phyloP scores from a whole-genome alignment of 306 rosid species.

The Trifolium pratense region DNA sequence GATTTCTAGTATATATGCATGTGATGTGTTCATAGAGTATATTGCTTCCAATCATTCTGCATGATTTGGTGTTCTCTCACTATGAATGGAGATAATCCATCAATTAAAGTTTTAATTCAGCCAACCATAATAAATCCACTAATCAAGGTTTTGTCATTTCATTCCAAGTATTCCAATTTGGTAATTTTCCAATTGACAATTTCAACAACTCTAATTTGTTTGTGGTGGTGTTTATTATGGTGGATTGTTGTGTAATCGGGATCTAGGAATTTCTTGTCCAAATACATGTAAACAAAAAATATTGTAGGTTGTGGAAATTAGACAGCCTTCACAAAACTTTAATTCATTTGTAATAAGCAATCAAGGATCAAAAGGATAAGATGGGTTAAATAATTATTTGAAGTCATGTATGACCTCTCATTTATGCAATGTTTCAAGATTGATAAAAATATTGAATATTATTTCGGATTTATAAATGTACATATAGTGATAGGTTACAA shows the following conservation, averaged over 20 bases:
- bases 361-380: background rate
- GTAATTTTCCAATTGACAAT: background rate
- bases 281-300: background rate
- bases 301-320: slow-evolving; percentile 8
- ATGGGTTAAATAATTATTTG: background rate
- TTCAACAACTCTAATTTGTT: slow-evolving; percentile 4
- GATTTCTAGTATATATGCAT: slow-evolving; percentile 24
- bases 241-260: background rate
- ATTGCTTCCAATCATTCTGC: slow-evolving; percentile 25
- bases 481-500: background rate
- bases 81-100: background rate
- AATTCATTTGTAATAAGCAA: background rate
- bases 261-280: slow-evolving; percentile 20
- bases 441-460: background rate
- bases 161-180: background rate
- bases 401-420: background rate
- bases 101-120: background rate
- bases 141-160: background rate
- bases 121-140: background rate
- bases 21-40: slow-evolving; percentile 30
- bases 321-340: background rate
- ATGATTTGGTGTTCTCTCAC: slow-evolving; percentile 9
- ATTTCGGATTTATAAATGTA: background rate
- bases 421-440: background rate
- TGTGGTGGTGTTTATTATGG: slow-evolving; percentile 25